These are phyloP conservation scores for Exophiala xenobiotica DNA, from an alignment of 2,329 filamentous ascomycete genomes.

Conservation along the genomic window DNA sequence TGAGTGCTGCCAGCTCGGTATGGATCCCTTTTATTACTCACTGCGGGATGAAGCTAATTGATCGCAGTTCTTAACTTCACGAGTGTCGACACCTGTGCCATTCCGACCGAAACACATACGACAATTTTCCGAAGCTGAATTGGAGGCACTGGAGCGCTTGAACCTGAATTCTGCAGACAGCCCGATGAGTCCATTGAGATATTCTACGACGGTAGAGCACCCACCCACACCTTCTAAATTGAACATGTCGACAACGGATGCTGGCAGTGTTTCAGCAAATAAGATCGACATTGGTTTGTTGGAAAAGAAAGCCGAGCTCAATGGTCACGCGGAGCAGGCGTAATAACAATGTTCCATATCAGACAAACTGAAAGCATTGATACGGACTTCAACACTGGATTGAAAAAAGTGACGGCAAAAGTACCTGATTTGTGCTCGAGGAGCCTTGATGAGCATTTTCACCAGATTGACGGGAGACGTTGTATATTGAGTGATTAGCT, in stretches of 20 bases:
- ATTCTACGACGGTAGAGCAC: constrained; percentile 27
- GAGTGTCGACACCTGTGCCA: constrained; percentile 66
- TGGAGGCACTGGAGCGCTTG: constrained; percentile 45
- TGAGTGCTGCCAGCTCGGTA: constrained; percentile 83
- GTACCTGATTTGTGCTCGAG: no score
- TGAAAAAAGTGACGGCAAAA: no score
- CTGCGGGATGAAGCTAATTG: constrained; percentile 11
- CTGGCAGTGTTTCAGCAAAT: constrained; percentile 19
- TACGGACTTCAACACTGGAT: no score
- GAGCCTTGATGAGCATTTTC: no score
- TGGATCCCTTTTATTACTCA: constrained; percentile 42
- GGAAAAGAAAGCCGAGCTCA: constrained; percentile 38
- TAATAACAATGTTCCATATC: not conserved
- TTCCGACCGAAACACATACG: constrained; percentile 59
- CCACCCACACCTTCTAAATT: constrained; percentile 29
- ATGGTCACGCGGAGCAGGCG: constrained; percentile 10
- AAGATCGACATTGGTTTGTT: constrained; percentile 40
- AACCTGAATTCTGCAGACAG: constrained; percentile 27
- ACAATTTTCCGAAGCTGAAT: constrained; percentile 46
- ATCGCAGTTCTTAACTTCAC: constrained; percentile 67
- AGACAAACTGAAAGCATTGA: not conserved
- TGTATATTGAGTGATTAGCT: no score
- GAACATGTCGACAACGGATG: constrained; percentile 29
- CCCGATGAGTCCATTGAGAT: constrained; percentile 21
- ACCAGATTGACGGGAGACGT: no score